Percentiles rank a stretch among this genome's conserved stretches.
Conservation (phyloP, 768 basidiomycete species). For the Mycena maculata region DNA sequence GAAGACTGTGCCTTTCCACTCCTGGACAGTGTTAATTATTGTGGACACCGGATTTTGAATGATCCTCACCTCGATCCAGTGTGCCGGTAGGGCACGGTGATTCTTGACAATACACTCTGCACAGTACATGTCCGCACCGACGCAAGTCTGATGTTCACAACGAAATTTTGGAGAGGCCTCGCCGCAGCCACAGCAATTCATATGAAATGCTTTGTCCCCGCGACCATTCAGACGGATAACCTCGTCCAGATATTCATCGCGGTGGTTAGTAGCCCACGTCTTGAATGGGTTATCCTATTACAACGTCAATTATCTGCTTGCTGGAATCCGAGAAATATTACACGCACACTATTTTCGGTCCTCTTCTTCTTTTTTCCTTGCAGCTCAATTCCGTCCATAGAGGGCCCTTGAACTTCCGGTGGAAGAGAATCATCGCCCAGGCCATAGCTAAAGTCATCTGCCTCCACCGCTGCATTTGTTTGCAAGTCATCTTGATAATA, state of each 20-base stretch:
- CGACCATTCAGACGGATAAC: neutral
- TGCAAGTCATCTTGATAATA: neutral
- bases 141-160: slow-evolving; percentile 1
- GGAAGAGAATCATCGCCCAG: neutral
- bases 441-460: neutral
- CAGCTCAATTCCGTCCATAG: neutral
- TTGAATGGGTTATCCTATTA: neutral
- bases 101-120: neutral
- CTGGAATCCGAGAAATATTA: neutral
- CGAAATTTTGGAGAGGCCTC: slow-evolving; percentile 3
- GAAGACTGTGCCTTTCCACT: neutral
- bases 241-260: neutral
- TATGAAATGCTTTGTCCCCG: neutral
- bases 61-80: slow-evolving; percentile 16
- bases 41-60: no score
- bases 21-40: neutral
- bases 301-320: no score
- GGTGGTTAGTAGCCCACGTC: neutral
- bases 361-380: no score
- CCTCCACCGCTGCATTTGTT: neutral
- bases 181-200: neutral
- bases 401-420: neutral
- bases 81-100: neutral
- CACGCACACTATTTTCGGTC: neutral
- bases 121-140: neutral